These are phyloP conservation scores for Saccharomyces hybrid DNA, from an alignment of 1,139 yeast genomes.

Conservation along the genomic window DNA sequence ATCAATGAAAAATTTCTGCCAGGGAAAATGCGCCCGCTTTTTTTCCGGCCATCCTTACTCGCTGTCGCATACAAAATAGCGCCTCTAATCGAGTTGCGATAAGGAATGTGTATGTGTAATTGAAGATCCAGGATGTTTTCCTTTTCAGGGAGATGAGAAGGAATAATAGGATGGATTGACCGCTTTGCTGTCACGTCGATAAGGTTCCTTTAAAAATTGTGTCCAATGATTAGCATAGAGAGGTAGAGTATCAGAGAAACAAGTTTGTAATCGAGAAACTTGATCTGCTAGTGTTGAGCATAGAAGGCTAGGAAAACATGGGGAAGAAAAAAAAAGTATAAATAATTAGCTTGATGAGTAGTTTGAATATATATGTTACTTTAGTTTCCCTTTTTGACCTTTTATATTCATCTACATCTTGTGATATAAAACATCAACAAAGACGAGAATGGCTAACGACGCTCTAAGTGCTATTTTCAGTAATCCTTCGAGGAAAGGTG, in stretches of 20 bases:
- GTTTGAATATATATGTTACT: neutral
- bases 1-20: neutral
- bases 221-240: neutral
- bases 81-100: neutral
- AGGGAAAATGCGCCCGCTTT: neutral
- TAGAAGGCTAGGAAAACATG: neutral
- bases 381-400: neutral
- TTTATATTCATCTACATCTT: too few species aligned
- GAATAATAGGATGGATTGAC: neutral
- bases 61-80: neutral
- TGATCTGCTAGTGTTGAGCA: neutral
- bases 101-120: neutral
- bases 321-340: neutral
- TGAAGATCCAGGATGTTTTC: neutral
- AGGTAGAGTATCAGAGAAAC: neutral
- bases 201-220: neutral
- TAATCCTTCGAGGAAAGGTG: constrained; percentile 2
- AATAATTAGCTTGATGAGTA: neutral
- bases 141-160: neutral
- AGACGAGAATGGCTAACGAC: constrained; percentile 1
- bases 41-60: neutral
- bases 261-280: neutral
- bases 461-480: constrained; percentile 9
- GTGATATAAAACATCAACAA: too few species aligned
- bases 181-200: neutral